Base-by-base conservation (phyloP, 2,329 filamentous ascomycete genomes). In the Aureobasidium musti region DNA sequence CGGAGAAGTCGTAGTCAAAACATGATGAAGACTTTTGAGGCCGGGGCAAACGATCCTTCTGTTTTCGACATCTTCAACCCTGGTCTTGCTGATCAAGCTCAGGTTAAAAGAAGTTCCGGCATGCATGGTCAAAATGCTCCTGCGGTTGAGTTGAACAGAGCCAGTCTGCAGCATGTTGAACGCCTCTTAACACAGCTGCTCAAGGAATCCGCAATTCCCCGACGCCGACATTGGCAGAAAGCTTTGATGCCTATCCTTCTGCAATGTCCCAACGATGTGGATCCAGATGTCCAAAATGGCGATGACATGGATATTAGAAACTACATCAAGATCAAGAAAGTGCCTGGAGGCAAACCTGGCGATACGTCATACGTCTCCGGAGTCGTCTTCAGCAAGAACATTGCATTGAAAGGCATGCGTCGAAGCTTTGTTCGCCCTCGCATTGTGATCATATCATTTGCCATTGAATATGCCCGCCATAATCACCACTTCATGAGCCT, bases 221-320 rank as follows among this genome's bases (percentile, higher is more conserved):
- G 91, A 71, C 82, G 87, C 0, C 81, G 85, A 2, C 89, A 89
- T 33, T 99, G 95, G 95, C 91, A 97, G 74, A 93, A 89, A 71
- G 92, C 94, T 0, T 82, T 99, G 14, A 85, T 97, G 60, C 95
- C 95, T 0, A 96, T 99, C 63, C 83, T 99, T 23, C 82, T 97
- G 26, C 90, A 90, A 72, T 95, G 93, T 70, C 96, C 94, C 0
- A 92, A 97, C 70, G 95, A 98, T 74, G 93, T 99, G 3, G 90
- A 96, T 69, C 95, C 95, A 1, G 91, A 98, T 76, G 91, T 97
- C 52, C 89, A 92, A 66, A 86, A 87, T 65, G 93, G 92, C 33
- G 95, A 99, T 76, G 91, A 95, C 74, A 98, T 99, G 83, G 95
- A 99, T 75, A 95, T 99, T 68, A 87, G 95, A 3, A 93, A 98